Conservation (phyloP, 2,329 filamentous ascomycete species). For the Xylariaceae sp. region DNA sequence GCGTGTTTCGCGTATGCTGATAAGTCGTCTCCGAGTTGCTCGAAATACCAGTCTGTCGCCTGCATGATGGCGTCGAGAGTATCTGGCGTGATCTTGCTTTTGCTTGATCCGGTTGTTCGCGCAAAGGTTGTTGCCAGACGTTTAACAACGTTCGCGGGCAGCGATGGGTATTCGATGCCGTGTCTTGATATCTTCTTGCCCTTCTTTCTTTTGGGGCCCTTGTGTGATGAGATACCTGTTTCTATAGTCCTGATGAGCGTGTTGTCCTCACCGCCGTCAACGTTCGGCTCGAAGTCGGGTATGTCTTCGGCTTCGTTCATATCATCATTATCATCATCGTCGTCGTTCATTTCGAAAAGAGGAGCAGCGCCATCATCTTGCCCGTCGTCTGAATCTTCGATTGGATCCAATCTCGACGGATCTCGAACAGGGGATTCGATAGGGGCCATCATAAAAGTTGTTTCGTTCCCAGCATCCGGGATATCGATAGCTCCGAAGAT, state of each 20-base stretch:
- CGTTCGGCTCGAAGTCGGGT: constrained; percentile 16
- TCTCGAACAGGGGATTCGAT: constrained; percentile 29
- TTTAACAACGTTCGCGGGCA: constrained; percentile 72
- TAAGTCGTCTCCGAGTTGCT: constrained; percentile 78
- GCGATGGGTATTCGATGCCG: constrained; percentile 70
- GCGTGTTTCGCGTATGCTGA: constrained; percentile 77
- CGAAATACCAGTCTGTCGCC: constrained; percentile 88
- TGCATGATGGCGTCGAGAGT: constrained; percentile 71
- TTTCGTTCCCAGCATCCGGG: constrained; percentile 46
- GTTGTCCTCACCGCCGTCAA: constrained; percentile 15
- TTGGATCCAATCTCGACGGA: constrained; percentile 17
- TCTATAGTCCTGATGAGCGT: constrained; percentile 8
- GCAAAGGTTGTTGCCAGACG: constrained; percentile 67
- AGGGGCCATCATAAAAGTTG: constrained; percentile 46
- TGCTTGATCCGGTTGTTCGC: constrained; percentile 60
- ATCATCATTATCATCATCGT: constrained; percentile 22
- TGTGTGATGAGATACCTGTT: background rate
- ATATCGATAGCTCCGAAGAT: constrained; percentile 48
- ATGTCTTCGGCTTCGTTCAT: constrained; percentile 17
- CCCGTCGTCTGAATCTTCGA: constrained; percentile 20
- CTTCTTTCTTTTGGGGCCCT: constrained; percentile 37
- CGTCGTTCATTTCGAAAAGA: constrained; percentile 19
- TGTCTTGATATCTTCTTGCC: constrained; percentile 61
- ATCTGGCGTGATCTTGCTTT: constrained; percentile 68
- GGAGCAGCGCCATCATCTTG: constrained; percentile 18